Base-by-base conservation (phyloP, 805 yeast genomes). In the Starmera caribaea region DNA sequence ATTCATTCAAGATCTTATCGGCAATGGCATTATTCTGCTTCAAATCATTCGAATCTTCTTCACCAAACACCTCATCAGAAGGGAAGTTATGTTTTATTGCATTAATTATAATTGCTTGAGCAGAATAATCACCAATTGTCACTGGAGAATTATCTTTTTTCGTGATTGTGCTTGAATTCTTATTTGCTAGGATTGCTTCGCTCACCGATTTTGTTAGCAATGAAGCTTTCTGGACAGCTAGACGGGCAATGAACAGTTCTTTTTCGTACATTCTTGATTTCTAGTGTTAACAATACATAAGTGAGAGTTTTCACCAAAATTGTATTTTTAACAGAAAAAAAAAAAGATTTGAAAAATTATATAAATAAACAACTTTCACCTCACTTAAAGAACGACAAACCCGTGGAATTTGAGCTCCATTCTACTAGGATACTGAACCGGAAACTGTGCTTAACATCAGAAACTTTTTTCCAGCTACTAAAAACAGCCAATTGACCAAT, bases 71-170 rank as follows among this genome's bases (percentile, higher is more conserved):
- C 41, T 76, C 79, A 58, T 92, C 98, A 4, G 55, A 48, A 2
- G 97, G 96, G 66, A 92, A 92, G 47, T 80, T 82, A 39, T 73
- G 59, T 52, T 74, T 70, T 42, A 92, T 74, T 3, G 96, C 89
- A 42, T 86, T 76, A 60, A 88, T 90, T 42, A 92, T 79, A 35
- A 90, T 75, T 0, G 96, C 96, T 55, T 92, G 99, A 0, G 97
- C 89, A 4, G 95, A 96, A 56, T 83, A 92, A 59, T 92, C 99
- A 14, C 97, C 98, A 41, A 85, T 68, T 2, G 99, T 92, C 13
- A 92, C 99, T 1, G 99, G 99, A 1, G 96, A 86, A 45, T 79
- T 76, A 58, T 90, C 99, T 32, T 74, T 72, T 57, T 92, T 92
- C 44, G 87, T 80, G 41, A 87, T 73, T 36, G 85, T 83, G 45